These are phyloP conservation scores for Solanum paucissectum DNA, from an alignment of 257 asterid species.

Conservation along the genomic window DNA sequence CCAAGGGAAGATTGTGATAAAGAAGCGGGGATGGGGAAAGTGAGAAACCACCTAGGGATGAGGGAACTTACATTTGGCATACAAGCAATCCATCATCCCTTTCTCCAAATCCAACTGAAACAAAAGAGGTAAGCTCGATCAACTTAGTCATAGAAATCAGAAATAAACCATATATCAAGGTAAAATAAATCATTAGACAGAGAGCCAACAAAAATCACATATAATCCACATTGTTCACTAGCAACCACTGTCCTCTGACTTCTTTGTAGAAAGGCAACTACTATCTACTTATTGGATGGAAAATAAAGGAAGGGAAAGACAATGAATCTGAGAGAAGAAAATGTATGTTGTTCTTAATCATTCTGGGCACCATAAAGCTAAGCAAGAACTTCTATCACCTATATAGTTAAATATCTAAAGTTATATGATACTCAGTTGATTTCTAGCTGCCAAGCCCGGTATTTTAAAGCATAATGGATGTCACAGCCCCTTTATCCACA, in stretches of 20 bases:
- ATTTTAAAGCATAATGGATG: background rate
- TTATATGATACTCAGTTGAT: background rate
- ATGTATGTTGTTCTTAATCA: background rate
- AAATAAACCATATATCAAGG: background rate
- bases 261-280: background rate
- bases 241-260: background rate
- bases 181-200: background rate
- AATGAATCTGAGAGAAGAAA: background rate
- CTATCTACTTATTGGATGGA: background rate
- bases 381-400: background rate
- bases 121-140: background rate
- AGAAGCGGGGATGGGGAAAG: background rate
- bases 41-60: background rate
- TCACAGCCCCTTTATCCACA: background rate
- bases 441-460: background rate
- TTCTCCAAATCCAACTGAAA: constrained; percentile 90
- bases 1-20: background rate
- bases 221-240: background rate
- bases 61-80: constrained; percentile 78
- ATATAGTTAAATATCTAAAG: background rate
- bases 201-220: background rate
- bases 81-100: constrained; percentile 97
- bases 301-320: background rate
- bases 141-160: background rate
- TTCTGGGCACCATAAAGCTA: background rate